Evolutionary conservation across 345 rosid genomes (phyloP).

Genomic region (Camelina hispida): DNA sequence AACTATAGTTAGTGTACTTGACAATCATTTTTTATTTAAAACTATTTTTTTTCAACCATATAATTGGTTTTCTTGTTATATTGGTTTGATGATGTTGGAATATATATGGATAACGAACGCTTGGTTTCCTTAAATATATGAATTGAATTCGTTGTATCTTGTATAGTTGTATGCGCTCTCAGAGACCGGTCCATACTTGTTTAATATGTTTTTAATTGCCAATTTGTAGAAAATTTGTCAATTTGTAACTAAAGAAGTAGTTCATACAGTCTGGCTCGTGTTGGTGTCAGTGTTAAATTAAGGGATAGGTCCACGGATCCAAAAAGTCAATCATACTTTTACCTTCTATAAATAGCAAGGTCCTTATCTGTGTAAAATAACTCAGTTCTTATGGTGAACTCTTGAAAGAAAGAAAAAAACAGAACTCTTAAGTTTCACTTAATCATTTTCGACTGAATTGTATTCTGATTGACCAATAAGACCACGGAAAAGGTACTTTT

Average conservation of each 20-base stretch:
- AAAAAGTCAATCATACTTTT: conserved; percentile 15
- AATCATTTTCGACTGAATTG: neutral
- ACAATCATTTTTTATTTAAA: neutral
- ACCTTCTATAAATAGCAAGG: conserved; percentile 6
- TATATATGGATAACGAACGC: neutral
- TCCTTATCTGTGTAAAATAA: neutral
- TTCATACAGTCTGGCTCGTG: conserved; percentile 9
- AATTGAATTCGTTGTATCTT: neutral
- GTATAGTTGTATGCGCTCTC: neutral
- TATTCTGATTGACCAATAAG: neutral
- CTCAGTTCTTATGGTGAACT: neutral
- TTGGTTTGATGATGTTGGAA: neutral
- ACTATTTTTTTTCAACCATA: neutral
- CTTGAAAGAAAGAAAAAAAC: neutral
- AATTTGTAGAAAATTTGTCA: neutral
- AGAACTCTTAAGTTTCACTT: neutral
- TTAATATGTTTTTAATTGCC: neutral
- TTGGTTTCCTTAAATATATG: neutral
- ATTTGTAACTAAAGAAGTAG: conserved; percentile 17
- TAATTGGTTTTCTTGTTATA: neutral
- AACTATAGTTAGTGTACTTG: too few relatives aligned
- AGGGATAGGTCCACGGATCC: neutral
- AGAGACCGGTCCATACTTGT: neutral
- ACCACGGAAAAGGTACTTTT: neutral
- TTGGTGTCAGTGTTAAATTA: conserved; percentile 8